A percentile compares a stretch with the other conserved stretches of the same genome.
These are phyloP conservation scores for Chloranthus sessilifolius DNA, from an alignment of 164 flowering plant genomes.

Conservation along the genomic window DNA sequence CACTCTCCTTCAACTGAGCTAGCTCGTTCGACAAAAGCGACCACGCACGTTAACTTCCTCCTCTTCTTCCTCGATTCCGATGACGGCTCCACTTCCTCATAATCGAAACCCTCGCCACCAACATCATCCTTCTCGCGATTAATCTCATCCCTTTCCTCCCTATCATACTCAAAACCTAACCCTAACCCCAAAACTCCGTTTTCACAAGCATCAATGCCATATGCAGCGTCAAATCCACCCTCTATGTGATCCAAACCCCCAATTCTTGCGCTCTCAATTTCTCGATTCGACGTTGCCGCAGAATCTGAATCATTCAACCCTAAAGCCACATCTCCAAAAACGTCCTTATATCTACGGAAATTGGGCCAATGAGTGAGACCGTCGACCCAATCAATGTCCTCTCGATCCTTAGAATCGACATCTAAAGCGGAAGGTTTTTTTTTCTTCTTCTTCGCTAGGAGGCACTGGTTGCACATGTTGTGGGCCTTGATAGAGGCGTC, in stretches of 20 bases:
- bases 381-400: constrained; percentile 79
- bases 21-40: too few species aligned
- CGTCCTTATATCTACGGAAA: constrained; percentile 77
- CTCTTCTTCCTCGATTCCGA: too few species aligned
- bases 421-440: constrained; percentile 31
- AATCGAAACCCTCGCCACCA: constrained; percentile 45
- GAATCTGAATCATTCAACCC: constrained; percentile 17
- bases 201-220: constrained; percentile 59
- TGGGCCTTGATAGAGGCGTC: constrained; percentile 92
- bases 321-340: constrained; percentile 68
- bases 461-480: constrained; percentile 93
- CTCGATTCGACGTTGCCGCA: too few species aligned
- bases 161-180: constrained; percentile 63
- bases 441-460: constrained; percentile 86
- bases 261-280: constrained; percentile 34
- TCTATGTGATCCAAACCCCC: constrained; percentile 32
- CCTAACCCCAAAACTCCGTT: constrained; percentile 55
- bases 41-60: too few species aligned
- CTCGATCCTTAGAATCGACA: constrained; percentile 15
- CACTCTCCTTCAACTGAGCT: too few species aligned
- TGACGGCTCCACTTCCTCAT: constrained; percentile 53
- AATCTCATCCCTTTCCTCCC: constrained; percentile 42
- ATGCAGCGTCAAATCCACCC: constrained; percentile 24
- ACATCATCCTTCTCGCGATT: constrained; percentile 39
- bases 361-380: constrained; percentile 84